Evolutionary conservation across 2,329 filamentous ascomycete species (phyloP), one percentile per base, ranked within the genome.

Genomic region (Pestalotiopsis fici): DNA sequence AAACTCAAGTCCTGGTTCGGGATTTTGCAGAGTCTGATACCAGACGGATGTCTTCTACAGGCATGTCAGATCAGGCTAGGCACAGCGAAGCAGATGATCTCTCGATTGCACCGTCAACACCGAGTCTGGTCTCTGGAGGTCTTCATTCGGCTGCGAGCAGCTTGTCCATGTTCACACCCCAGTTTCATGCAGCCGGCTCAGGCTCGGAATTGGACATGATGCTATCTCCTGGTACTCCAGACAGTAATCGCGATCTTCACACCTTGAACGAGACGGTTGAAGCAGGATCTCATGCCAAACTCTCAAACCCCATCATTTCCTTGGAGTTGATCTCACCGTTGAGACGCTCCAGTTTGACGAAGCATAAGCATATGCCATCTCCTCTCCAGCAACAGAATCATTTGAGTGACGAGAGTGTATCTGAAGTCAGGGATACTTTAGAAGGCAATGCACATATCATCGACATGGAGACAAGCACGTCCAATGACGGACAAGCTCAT

Each of bases 91-190:
- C 57, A 28, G 59, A 66, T 56, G 69, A 23, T 56, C 59, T 64
- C 61, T 68, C 66, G 65, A 66, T n/a, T 71, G 70, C 37, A 66
- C 75, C 76, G 18, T 72, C 71, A 23, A 75, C 76, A 3, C 76
- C 76, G 3, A 76, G 75, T 28, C 65, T 78, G 4, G 69, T 74
- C n/a, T 74, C 65, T 27, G 71, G 72, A 2, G 69, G 66, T 27
- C 71, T 71, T 47, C 70, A 71, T 23, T 77, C 76, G 12, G 70
- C 74, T 50, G 69, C 70, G 6, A 77, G 75, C 64, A 77, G 73
- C 64, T 25, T 75, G n/a, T 27, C 39, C n/a, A 15, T 78, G 47
- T 67, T 74, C 18, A 78, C 74, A 1, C 76, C 75, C n/a, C 75
- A 71, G 66, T 60, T 66, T 4, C 68, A 73, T 47, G 71, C 70